Conservation (phyloP, 2,329 filamentous ascomycete genomes). For the Taxawa tesnikishii region DNA sequence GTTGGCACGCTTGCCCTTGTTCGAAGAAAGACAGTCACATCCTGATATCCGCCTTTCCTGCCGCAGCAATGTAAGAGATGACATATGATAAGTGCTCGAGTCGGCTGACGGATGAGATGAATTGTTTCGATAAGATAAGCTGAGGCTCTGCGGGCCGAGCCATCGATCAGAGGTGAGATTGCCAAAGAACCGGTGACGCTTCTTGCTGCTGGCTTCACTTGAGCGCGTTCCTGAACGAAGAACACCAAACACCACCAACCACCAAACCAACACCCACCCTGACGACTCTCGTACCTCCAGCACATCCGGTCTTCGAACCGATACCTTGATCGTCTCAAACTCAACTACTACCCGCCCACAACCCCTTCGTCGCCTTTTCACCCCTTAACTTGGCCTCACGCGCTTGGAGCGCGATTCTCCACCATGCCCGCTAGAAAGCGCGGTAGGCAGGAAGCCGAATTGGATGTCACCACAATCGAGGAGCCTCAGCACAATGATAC, state of each 20-base stretch:
- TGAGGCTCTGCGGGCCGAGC: not conserved
- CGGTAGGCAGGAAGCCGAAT: conserved; percentile 39
- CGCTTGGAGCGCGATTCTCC: conserved; percentile 4
- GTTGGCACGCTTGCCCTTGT: too few species aligned
- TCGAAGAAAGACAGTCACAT: too few species aligned
- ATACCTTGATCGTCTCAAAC: too few species aligned
- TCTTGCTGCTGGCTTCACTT: not conserved
- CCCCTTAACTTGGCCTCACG: not conserved
- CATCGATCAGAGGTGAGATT: not conserved
- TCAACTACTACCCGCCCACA: not conserved
- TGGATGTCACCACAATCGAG: conserved; percentile 18
- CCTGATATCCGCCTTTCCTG: too few species aligned
- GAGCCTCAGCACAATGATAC: conserved; percentile 23
- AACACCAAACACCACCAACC: not conserved
- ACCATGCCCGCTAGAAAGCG: conserved; percentile 44
- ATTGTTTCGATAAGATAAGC: too few species aligned
- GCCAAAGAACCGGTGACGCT: too few species aligned
- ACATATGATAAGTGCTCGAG: too few species aligned
- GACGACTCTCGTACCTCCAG: not conserved
- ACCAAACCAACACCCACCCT: not conserved
- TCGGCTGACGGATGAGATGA: too few species aligned
- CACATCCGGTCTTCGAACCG: too few species aligned
- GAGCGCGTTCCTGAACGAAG: not conserved
- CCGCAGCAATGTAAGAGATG: too few species aligned
- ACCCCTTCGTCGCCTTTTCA: not conserved